These are phyloP conservation scores for Erythrobasidium hasegawianum DNA, from an alignment of 1,284 basidiomycete species.

Conservation along the genomic window DNA sequence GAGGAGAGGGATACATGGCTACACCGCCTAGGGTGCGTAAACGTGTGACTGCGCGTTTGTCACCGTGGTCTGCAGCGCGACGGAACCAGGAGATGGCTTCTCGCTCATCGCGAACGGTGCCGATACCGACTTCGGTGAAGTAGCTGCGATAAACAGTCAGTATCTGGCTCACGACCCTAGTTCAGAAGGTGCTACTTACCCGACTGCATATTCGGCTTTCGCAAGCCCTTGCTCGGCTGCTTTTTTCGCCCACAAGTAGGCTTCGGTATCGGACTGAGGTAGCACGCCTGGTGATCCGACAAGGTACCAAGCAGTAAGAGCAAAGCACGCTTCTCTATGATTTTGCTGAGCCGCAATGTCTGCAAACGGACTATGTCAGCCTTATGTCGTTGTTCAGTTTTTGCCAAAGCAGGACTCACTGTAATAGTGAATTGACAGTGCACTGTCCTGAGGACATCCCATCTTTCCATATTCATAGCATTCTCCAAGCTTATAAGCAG, in stretches of 20 bases:
- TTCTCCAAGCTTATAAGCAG: constrained; percentile 91
- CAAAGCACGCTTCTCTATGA: constrained; percentile 95
- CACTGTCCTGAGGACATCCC: constrained; percentile 96
- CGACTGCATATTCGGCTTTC: constrained; percentile 95
- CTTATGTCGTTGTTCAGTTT: constrained; percentile 1
- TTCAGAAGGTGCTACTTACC: constrained; percentile 51
- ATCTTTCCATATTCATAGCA: constrained; percentile 99
- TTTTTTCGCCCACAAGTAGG: constrained; percentile 88
- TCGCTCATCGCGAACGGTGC: constrained; percentile 49
- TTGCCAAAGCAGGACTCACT: constrained; percentile 57
- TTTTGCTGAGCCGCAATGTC: constrained; percentile 96
- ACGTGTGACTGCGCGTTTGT: constrained; percentile 85
- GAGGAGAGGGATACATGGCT: background rate
- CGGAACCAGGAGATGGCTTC: constrained; percentile 77
- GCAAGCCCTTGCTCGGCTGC: constrained; percentile 88
- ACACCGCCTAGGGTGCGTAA: constrained; percentile 50
- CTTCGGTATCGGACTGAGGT: constrained; percentile 96
- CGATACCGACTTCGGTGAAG: constrained; percentile 49
- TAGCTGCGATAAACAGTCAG: background rate
- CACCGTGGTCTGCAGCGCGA: constrained; percentile 84
- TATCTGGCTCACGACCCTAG: background rate
- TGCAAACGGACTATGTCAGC: constrained; percentile 48
- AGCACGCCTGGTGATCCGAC: constrained; percentile 96
- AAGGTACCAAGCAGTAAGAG: constrained; percentile 97
- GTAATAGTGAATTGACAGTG: constrained; percentile 97